phyloP scores from a whole-genome alignment of 1,139 yeast genomes.

The Maudiozyma humilis region DNA sequence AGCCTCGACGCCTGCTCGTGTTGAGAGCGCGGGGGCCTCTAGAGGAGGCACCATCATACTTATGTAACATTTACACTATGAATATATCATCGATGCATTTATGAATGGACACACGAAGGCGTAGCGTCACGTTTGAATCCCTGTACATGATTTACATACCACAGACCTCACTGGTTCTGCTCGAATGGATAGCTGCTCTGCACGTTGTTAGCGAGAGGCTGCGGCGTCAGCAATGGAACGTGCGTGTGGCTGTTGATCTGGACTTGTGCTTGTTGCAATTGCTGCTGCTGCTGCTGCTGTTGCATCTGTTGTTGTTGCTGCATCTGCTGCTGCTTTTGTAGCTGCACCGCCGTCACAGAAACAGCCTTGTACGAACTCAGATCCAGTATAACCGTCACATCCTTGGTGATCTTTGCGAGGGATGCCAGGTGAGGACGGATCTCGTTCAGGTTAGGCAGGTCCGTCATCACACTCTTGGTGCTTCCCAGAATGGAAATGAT shows the following conservation, averaged over 20 bases:
- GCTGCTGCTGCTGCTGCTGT: conserved; percentile 16
- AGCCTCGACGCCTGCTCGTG: conserved; percentile 26
- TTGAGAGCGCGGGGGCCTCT: no score
- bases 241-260: conserved; percentile 13
- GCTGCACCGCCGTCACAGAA: conserved; percentile 19
- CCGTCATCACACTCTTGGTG: conserved; percentile 75
- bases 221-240: conserved; percentile 24
- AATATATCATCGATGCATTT: no score
- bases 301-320: conserved; percentile 11
- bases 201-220: conserved; percentile 12
- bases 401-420: conserved; percentile 81
- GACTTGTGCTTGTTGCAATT: conserved; percentile 12
- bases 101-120: no score
- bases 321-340: conserved; percentile 12
- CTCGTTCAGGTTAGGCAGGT: conserved; percentile 70
- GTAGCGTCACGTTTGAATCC: no score
- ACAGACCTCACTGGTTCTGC: conserved; percentile 11
- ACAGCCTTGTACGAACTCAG: conserved; percentile 43
- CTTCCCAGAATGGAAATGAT: conserved; percentile 76
- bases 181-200: conserved; percentile 20
- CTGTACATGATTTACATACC: no score
- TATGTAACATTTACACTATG: no score
- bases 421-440: conserved; percentile 73
- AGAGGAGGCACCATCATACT: no score
- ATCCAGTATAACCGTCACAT: conserved; percentile 75